A percentile compares a stretch with the other conserved stretches of the same genome.
phyloP scores from a whole-genome alignment of 192 early-diverging fungal genomes.

The Paraglomus brasilianum region DNA sequence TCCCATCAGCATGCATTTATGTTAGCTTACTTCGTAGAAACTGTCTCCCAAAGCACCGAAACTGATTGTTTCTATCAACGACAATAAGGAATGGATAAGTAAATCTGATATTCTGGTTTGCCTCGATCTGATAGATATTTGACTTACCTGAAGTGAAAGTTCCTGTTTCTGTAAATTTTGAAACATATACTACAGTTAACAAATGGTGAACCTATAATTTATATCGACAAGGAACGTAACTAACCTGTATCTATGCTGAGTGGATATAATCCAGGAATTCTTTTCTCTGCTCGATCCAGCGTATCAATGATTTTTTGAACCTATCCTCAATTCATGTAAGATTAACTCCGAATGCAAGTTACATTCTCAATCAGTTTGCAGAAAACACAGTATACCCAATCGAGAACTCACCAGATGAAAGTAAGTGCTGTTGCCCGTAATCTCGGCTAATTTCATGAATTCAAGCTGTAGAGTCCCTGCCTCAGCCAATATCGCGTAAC shows the following conservation, averaged over 20 bases:
- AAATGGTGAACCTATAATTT: not conserved
- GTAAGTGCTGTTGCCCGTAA: conserved; percentile 72
- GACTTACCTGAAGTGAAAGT: conserved; percentile 24
- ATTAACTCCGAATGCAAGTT: not conserved
- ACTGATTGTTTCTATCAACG: conserved; percentile 33
- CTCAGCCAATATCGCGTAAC: conserved; percentile 55
- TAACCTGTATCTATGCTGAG: conserved; percentile 46
- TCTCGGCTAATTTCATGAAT: conserved; percentile 75
- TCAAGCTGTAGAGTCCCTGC: conserved; percentile 81
- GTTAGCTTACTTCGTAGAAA: conserved; percentile 55
- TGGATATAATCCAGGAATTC: conserved; percentile 58
- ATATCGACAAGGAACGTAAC: conserved; percentile 21
- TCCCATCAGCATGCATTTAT: not conserved
- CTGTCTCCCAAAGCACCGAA: conserved; percentile 56
- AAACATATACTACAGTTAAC: conserved; percentile 27
- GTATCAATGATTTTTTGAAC: conserved; percentile 59
- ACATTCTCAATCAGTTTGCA: not conserved
- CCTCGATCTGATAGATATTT: conserved; percentile 26
- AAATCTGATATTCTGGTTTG: not conserved
- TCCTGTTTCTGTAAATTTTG: conserved; percentile 31
- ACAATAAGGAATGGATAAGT: conserved; percentile 17
- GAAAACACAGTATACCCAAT: not conserved
- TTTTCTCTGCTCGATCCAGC: conserved; percentile 43
- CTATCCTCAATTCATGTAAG: conserved; percentile 31
- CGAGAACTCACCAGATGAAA: conserved; percentile 48